phyloP scores from a whole-genome alignment of 1,284 basidiomycete species.

The Ustilago cynodontis region DNA sequence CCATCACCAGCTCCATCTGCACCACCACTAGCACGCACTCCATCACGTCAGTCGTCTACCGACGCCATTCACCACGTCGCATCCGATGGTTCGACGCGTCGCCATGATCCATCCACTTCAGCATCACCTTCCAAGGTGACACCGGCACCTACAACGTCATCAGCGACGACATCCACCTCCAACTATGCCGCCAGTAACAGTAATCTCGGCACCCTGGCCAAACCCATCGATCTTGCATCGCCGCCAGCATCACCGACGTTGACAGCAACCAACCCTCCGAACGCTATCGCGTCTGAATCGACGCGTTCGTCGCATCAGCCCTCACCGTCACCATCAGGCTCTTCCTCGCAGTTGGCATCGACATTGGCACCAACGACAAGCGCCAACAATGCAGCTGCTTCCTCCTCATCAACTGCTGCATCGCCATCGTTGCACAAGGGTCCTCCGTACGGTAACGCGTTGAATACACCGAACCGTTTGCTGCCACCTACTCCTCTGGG shows the following conservation, averaged over 20 bases:
- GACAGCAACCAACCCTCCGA: constrained; percentile 12
- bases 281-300: constrained; percentile 29
- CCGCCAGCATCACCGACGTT: constrained; percentile 34
- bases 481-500: constrained; percentile 45
- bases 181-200: constrained; percentile 7
- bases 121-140: constrained; percentile 36
- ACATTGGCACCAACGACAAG: not conserved
- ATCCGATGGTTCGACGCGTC: constrained; percentile 43
- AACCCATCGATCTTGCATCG: constrained; percentile 52
- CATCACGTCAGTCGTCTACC: constrained; percentile 28
- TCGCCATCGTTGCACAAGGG: constrained; percentile 4
- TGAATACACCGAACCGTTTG: constrained; percentile 24
- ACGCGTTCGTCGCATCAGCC: constrained; percentile 28
- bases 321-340: constrained; percentile 16
- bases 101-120: constrained; percentile 38
- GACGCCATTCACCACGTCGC: constrained; percentile 16
- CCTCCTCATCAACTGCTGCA: constrained; percentile 4
- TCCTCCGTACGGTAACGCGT: constrained; percentile 21
- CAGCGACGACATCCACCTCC: not conserved
- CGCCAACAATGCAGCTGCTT: not conserved
- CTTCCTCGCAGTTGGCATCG: not conserved
- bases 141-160: not conserved
- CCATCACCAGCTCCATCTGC: constrained; percentile 50
- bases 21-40: constrained; percentile 32
- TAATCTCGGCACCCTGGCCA: constrained; percentile 34